These are phyloP conservation scores for Lodderomyces metapsilosis DNA, from an alignment of 1,139 yeast species.

Conservation along the genomic window DNA sequence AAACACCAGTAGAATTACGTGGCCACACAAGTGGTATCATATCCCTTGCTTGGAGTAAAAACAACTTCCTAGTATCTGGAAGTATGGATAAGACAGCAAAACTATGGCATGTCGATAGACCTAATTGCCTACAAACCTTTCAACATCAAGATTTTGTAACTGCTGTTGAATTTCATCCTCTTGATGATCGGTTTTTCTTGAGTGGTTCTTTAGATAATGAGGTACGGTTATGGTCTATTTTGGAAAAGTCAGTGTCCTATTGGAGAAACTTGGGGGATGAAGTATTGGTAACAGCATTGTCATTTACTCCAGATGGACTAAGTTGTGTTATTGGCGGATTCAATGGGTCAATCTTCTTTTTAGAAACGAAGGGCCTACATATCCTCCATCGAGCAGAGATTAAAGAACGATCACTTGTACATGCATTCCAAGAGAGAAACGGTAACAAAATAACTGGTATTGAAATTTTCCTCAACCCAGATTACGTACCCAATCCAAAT, in stretches of 20 bases:
- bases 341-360: slow-evolving; percentile 63
- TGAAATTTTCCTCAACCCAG: slow-evolving; percentile 26
- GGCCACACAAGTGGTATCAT: slow-evolving; percentile 74
- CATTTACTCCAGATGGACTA: slow-evolving; percentile 69
- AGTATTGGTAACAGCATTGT: slow-evolving; percentile 67
- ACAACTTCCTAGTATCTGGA: slow-evolving; percentile 75
- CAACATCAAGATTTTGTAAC: slow-evolving; percentile 81
- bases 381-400: slow-evolving; percentile 55
- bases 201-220: slow-evolving; percentile 82
- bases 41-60: slow-evolving; percentile 85
- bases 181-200: slow-evolving; percentile 82
- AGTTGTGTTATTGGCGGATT: slow-evolving; percentile 77
- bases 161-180: slow-evolving; percentile 76
- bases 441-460: slow-evolving; percentile 46
- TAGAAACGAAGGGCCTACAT: slow-evolving; percentile 67
- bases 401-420: slow-evolving; percentile 27
- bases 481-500: slow-evolving; percentile 12
- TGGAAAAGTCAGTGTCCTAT: slow-evolving; percentile 51
- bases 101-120: slow-evolving; percentile 80
- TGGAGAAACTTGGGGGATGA: slow-evolving; percentile 46
- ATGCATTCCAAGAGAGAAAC: slow-evolving; percentile 25
- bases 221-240: slow-evolving; percentile 80
- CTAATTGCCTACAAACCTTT: slow-evolving; percentile 62
- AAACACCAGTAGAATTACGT: slow-evolving; percentile 58
- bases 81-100: slow-evolving; percentile 85